phyloP scores from a whole-genome alignment of 768 basidiomycete species.

The Boletales sp. region DNA sequence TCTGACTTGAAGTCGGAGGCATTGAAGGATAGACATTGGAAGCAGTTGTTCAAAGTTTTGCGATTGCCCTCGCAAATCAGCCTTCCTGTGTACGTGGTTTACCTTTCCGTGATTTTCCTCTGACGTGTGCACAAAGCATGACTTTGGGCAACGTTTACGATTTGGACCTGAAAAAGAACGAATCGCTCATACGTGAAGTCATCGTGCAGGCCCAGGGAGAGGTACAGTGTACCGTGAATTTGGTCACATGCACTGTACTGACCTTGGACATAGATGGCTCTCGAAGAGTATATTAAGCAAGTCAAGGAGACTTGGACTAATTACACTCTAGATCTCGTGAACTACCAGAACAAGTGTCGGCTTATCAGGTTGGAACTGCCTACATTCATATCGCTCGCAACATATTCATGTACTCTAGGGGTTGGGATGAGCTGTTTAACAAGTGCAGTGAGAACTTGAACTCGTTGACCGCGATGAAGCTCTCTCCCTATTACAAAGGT shows the following conservation, averaged over 20 bases:
- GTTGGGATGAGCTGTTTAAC: conserved; percentile 96
- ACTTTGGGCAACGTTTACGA: conserved; percentile 97
- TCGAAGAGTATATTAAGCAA: conserved; percentile 93
- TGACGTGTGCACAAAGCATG: conserved; percentile 54
- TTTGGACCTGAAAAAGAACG: conserved; percentile 92
- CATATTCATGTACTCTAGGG: conserved; percentile 43
- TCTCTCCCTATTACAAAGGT: conserved; percentile 99
- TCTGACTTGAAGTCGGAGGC: conserved; percentile 96
- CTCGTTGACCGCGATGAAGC: conserved; percentile 93
- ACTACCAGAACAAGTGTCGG: conserved; percentile 98
- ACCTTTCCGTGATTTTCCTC: conserved; percentile 9
- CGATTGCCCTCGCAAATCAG: conserved; percentile 71
- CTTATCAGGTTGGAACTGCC: conserved; percentile 64
- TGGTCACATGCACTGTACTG: neutral
- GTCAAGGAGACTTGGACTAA: conserved; percentile 97
- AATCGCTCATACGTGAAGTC: conserved; percentile 86
- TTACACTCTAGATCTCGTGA: conserved; percentile 93
- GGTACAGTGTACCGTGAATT: conserved; percentile 37
- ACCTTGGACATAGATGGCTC: conserved; percentile 66
- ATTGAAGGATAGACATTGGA: conserved; percentile 97
- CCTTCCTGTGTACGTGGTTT: conserved; percentile 57
- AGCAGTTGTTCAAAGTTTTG: conserved; percentile 89
- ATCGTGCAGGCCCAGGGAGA: conserved; percentile 98
- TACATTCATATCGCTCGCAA: neutral
- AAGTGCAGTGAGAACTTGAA: conserved; percentile 98